Conservation (phyloP, 176 grass and related monocot genomes). For the Ensete ventricosum region DNA sequence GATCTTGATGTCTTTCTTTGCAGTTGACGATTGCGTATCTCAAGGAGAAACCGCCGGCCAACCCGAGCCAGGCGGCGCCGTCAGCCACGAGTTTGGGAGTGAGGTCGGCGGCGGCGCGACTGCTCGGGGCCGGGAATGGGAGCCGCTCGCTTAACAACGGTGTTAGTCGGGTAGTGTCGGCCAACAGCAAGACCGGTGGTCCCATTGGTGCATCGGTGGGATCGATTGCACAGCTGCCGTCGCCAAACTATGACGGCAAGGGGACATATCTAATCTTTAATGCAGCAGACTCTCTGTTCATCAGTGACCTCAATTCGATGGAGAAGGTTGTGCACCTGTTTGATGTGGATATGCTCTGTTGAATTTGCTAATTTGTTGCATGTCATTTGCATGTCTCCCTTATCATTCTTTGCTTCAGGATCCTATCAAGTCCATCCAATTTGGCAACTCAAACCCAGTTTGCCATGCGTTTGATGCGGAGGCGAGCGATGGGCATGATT, state of each 20-base stretch:
- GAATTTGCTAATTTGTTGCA: neutral
- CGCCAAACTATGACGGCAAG: conserved; percentile 68
- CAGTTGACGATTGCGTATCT: conserved; percentile 91
- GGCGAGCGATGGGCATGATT: conserved; percentile 78
- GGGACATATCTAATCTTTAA: conserved; percentile 83
- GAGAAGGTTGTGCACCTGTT: conserved; percentile 48
- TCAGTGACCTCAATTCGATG: conserved; percentile 81
- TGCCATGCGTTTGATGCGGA: conserved; percentile 94
- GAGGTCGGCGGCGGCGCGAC: conserved; percentile 51
- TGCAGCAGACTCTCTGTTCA: conserved; percentile 60
- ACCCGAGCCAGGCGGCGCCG: conserved; percentile 43
- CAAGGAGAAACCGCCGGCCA: conserved; percentile 55
- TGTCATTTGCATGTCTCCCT: neutral
- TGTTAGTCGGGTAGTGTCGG: conserved; percentile 44
- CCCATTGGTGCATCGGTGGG: conserved; percentile 25
- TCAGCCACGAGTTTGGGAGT: conserved; percentile 50
- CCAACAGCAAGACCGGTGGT: conserved; percentile 54
- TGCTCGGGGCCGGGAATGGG: conserved; percentile 61
- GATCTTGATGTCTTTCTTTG: conserved; percentile 9
- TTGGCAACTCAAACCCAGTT: conserved; percentile 62
- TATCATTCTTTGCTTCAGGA: conserved; percentile 32
- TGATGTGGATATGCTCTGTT: conserved; percentile 9
- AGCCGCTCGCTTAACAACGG: conserved; percentile 61
- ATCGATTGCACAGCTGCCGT: conserved; percentile 26
- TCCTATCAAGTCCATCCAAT: conserved; percentile 83